Base-by-base conservation (phyloP, 129 eudicot genomes). In the Flaveria bidentis region DNA sequence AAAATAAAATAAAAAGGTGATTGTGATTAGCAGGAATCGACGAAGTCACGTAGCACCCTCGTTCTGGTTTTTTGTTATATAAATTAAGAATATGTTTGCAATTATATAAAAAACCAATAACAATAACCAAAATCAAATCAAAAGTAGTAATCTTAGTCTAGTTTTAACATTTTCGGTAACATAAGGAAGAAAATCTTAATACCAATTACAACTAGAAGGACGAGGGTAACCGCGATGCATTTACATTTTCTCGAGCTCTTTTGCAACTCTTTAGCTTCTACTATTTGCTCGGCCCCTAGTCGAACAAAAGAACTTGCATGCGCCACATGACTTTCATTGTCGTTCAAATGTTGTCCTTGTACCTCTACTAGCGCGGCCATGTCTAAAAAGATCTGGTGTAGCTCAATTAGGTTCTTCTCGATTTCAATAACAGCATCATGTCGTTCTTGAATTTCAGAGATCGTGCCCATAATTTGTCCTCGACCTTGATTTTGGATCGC, bases 371-470 rank as follows among this genome's bases (percentile, higher is more conserved):
- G 65, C 46, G 86, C 96, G 0, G 92, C 96, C 96, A 89, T 91
- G 78, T 91, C 97, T 52, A 89, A 80, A 71, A 91, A 91, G 14
- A 91, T 84, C 66, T 89, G 96, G 68, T 89, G 92, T 2, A 91
- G 77, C 69, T 89, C 97, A 2, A 87, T 16, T 71, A 89, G 68
- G 45, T 87, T 89, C 81, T 69, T 87, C 85, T 91, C 92, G 2
- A 90, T 90, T 65, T 93, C 95, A 76, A 88, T 83, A 42, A 86
- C 84, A 0, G 92, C 96, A 50, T 86, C 94, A 63, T 92, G 96
- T 75, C 98, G 63, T 80, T 93, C 98, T 76, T 93, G 98, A n/a
- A 93, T 90, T 80, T 93, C 96, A 10, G 91, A 86, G 2, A 90
- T 78, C 1, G 95, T 85, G 74, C 90, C 95, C 81, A 93, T 28